Evolutionary conservation across 73 alveolate genomes (phyloP).

Genomic region (Stentor roeselii): DNA sequence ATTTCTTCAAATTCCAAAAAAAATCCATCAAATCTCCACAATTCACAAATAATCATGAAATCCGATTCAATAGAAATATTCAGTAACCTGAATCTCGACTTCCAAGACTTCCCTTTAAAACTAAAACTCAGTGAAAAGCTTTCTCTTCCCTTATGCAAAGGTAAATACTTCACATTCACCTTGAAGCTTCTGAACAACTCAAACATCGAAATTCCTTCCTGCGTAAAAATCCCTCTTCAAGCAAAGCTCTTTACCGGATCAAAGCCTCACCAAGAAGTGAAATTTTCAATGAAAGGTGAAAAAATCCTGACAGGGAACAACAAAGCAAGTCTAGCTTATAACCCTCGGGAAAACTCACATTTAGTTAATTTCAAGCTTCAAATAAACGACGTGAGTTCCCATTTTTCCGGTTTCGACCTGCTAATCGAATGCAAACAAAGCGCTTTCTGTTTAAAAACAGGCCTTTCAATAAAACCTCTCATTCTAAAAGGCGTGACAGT

Average conservation of each 20-base stretch:
- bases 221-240: not conserved
- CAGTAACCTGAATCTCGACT: not conserved
- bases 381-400: constrained; percentile 12
- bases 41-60: no score
- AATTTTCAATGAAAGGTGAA: not conserved
- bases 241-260: not conserved
- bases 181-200: not conserved
- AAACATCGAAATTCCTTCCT: not conserved
- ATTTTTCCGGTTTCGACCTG: not conserved
- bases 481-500: not conserved
- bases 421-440: no score
- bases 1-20: no score
- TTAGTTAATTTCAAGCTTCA: not conserved
- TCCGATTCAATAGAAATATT: no score
- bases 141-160: constrained; percentile 9
- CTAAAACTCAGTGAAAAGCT: not conserved
- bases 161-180: not conserved
- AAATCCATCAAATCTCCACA: no score
- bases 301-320: not conserved
- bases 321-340: not conserved
- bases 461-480: not conserved
- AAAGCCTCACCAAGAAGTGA: not conserved
- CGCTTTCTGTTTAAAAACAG: not conserved
- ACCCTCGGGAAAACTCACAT: not conserved
- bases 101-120: not conserved